phyloP scores from a whole-genome alignment of 2,329 filamentous ascomycete genomes.

The Alternaria conjuncta region DNA sequence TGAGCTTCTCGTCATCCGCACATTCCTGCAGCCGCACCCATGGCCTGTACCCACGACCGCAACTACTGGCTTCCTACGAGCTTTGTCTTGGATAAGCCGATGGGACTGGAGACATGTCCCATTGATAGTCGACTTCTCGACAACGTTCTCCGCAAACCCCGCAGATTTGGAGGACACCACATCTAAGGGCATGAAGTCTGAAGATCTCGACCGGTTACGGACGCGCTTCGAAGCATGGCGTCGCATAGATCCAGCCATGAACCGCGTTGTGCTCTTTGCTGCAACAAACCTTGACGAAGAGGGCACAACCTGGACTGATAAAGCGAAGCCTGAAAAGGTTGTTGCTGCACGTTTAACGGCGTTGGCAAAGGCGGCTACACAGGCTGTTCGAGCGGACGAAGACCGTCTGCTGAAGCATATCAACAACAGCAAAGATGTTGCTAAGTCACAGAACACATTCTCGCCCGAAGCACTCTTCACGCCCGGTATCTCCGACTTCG shows the following conservation, averaged over 20 bases:
- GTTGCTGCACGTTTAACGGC: conserved; percentile 83
- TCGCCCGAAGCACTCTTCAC: conserved; percentile 70
- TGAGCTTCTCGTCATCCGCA: conserved; percentile 79
- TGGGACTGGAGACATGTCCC: conserved; percentile 94
- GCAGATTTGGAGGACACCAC: conserved; percentile 25
- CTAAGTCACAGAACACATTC: conserved; percentile 7
- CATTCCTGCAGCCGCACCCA: conserved; percentile 82
- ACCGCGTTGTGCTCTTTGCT: conserved; percentile 79
- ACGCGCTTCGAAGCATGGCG: conserved; percentile 84
- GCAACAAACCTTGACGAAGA: conserved; percentile 79
- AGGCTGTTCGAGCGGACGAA: conserved; percentile 58
- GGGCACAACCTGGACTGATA: conserved; percentile 81
- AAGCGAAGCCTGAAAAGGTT: conserved; percentile 74
- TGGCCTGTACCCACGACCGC: conserved; percentile 79
- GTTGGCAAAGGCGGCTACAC: conserved; percentile 74
- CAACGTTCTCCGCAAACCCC: conserved; percentile 26
- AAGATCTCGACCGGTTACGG: conserved; percentile 67
- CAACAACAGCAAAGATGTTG: conserved; percentile 11
- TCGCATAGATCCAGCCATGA: conserved; percentile 87
- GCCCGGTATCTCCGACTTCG: conserved; percentile 77
- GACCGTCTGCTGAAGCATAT: conserved; percentile 53
- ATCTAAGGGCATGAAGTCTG: conserved; percentile 57
- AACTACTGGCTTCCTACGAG: conserved; percentile 80
- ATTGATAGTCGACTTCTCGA: conserved; percentile 76
- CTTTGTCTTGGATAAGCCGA: conserved; percentile 76